These are phyloP conservation scores for Ceratorhiza oryzae-sativae DNA, from an alignment of 1,284 basidiomycete genomes.

Conservation along the genomic window DNA sequence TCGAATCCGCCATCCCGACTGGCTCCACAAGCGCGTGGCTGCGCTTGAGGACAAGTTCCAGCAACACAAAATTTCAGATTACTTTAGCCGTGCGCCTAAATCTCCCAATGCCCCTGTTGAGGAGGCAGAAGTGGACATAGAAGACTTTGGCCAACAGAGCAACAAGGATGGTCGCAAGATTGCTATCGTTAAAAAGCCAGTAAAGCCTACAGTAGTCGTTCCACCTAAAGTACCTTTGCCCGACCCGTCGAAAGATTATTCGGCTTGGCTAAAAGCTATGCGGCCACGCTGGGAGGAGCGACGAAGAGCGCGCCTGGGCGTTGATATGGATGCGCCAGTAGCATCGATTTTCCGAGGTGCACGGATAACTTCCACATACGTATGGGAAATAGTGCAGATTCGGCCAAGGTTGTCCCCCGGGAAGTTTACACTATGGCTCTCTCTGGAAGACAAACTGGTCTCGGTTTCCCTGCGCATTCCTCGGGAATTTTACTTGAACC, in stretches of 20 bases:
- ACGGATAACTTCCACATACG: conserved; percentile 68
- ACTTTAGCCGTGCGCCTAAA: conserved; percentile 66
- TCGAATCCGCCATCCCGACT: conserved; percentile 95
- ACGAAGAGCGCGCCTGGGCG: conserved; percentile 59
- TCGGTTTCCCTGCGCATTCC: conserved; percentile 85
- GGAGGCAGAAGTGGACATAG: conserved; percentile 63
- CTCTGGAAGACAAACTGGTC: conserved; percentile 80
- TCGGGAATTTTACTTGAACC: conserved; percentile 91
- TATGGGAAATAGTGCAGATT: conserved; percentile 96
- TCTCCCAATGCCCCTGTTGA: conserved; percentile 42
- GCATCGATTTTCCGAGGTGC: conserved; percentile 83
- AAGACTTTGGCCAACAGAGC: conserved; percentile 62
- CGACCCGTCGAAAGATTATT: conserved; percentile 71
- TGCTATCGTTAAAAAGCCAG: conserved; percentile 64
- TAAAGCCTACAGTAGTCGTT: conserved; percentile 44
- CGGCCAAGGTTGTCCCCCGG: conserved; percentile 79
- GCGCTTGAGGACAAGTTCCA: conserved; percentile 95
- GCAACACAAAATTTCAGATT: conserved; percentile 96
- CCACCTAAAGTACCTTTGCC: conserved; percentile 56
- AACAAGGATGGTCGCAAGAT: conserved; percentile 50
- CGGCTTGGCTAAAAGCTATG: conserved; percentile 82
- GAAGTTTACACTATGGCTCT: conserved; percentile 90
- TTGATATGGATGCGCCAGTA: conserved; percentile 54
- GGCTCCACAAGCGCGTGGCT: conserved; percentile 91
- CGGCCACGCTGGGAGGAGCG: conserved; percentile 79